phyloP scores from a whole-genome alignment of 805 yeast species.

The Isabelozyma pseudorhagii region DNA sequence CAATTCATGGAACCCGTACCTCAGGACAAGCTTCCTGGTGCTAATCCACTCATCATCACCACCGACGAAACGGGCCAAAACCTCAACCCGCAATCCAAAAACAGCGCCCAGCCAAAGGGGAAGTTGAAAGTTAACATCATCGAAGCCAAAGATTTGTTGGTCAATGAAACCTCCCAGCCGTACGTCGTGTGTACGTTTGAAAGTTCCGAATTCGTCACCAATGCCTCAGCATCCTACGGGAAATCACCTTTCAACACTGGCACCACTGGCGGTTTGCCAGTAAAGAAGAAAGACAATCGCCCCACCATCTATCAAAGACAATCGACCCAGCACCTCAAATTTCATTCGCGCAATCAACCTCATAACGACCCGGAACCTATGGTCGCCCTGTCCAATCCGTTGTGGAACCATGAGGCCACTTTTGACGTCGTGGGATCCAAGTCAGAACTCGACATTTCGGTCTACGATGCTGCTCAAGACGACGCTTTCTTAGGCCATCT shows the following conservation, averaged over 20 bases:
- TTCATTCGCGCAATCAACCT: conserved; percentile 11
- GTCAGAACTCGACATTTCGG: conserved; percentile 84
- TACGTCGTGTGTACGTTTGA: conserved; percentile 91
- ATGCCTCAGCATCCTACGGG: conserved; percentile 60
- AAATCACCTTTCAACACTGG: conserved; percentile 18
- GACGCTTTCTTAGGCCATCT: conserved; percentile 88
- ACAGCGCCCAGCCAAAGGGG: conserved; percentile 61
- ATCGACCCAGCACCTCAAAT: conserved; percentile 31
- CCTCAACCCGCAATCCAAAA: conserved; percentile 18
- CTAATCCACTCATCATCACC: conserved; percentile 30
- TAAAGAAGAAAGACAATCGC: conserved; percentile 12
- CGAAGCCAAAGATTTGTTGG: conserved; percentile 70
- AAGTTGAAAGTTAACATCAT: conserved; percentile 76
- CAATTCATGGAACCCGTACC: conserved; percentile 12
- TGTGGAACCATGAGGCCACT: conserved; percentile 89
- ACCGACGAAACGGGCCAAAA: conserved; percentile 41
- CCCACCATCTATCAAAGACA: conserved; percentile 39
- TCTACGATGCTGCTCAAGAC: conserved; percentile 79
- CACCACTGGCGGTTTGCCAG: conserved; percentile 1
- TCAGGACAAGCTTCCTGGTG: not conserved
- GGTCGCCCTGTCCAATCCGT: conserved; percentile 51
- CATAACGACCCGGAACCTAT: conserved; percentile 1
- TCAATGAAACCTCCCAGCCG: conserved; percentile 63
- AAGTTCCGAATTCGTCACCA: conserved; percentile 84
- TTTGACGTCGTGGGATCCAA: conserved; percentile 87